Percentiles rank a stretch among this genome's conserved stretches.
Evolutionary conservation across 495 filamentous ascomycete genomes (phyloP).

Genomic region (Talaromyces proteolyticus): DNA sequence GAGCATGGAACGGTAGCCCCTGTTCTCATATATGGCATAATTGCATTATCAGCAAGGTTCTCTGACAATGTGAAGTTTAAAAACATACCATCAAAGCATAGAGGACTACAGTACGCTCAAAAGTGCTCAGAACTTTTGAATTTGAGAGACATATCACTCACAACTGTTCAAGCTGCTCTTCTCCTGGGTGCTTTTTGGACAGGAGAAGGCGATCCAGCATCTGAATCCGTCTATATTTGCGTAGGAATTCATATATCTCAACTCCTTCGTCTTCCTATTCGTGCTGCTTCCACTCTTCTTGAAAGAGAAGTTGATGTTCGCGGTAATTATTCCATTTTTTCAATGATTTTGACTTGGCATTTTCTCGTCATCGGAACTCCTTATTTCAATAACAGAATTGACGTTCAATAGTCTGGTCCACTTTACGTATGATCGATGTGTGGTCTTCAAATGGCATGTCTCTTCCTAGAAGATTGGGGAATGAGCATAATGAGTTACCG

Average conservation of each 20-base stretch:
- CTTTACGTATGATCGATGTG: conserved; percentile 36
- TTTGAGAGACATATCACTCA: conserved; percentile 24
- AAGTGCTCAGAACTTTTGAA: conserved; percentile 18
- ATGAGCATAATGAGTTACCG: conserved; percentile 17
- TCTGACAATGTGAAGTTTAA: background rate
- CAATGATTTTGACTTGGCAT: too few species aligned
- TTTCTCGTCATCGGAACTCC: too few species aligned
- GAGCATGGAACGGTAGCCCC: conserved; percentile 9
- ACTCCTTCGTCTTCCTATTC: background rate
- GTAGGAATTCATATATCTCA: background rate
- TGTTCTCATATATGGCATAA: conserved; percentile 21
- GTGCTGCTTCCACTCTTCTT: background rate
- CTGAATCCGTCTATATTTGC: background rate
- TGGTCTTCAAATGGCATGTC: conserved; percentile 31
- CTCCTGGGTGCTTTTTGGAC: conserved; percentile 25
- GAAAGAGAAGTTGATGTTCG: conserved; percentile 9
- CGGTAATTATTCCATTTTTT: conserved; percentile 11
- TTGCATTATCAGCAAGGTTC: conserved; percentile 25
- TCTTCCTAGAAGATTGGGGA: conserved; percentile 20
- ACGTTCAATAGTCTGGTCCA: conserved; percentile 28
- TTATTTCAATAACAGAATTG: background rate
- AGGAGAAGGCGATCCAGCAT: conserved; percentile 2
- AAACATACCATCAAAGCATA: background rate
- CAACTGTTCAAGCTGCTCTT: conserved; percentile 28
- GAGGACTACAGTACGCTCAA: conserved; percentile 15